Base-by-base conservation (phyloP, 345 rosid genomes). In the Lenwebbia sp. region DNA sequence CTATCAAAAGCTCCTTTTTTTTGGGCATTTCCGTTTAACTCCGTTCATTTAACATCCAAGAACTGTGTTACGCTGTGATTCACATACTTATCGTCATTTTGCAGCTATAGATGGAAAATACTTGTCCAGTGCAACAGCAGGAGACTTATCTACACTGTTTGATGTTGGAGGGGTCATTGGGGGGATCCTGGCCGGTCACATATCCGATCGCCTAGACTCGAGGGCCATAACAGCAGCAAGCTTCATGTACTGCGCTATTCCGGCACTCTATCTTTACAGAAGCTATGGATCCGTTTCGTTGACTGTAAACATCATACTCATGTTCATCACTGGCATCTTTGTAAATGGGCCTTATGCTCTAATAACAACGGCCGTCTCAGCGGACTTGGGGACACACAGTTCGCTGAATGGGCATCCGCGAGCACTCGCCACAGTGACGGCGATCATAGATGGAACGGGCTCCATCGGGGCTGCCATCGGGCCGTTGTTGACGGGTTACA, bases 381-480 rank as follows among this genome's bases (percentile, higher is more conserved):
- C 99, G 2, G 99, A 97, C 86, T 87, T 97, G 49, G 99, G 99
- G 86, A 96, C 98, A 25, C 99, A 96, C 57, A 90, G 94, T 53
- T 97, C 98, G 9, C 82, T 97, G 85, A 91, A 91, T 85, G 99
- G 99, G 57, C 95, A 94, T 90, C 94, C 98, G 1, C 90, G 96
- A 86, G 99, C 99, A 54, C 74, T 97, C 87, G 99, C 99, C 5
- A 97, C 99, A 0, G 99, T 96, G 47, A 95, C 98, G 12, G 98
- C 99, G 53, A 97, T 97, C 41, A 96, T 95, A 82, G 98, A 97
- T n/a, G 98, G 99, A 85, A 97, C 99, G 2, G 99, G 99, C 83
- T 96, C 99, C 0, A 91, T 97, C 8, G 99, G 99, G 56, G 99
- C 99, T 7, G 99, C 99, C 37, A 89, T 97, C 25, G 99, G 99